A percentile compares a stretch with the other conserved stretches of the same genome.
Evolutionary conservation across 305 asterid species (phyloP).

Genomic region (Salvia sclarea): DNA sequence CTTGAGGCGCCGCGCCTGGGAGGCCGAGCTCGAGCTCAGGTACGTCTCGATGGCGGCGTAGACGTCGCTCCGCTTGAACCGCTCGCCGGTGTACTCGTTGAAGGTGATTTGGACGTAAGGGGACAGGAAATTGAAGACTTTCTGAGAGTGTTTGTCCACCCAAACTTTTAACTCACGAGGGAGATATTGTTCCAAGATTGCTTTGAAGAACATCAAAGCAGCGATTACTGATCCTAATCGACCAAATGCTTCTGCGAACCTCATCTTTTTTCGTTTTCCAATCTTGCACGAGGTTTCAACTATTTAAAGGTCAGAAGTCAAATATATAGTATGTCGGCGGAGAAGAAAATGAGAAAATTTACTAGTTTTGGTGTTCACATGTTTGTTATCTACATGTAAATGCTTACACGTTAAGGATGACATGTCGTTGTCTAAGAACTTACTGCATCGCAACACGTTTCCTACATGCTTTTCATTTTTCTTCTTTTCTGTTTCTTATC

Average conservation of each 20-base stretch:
- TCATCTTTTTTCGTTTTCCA: slow-evolving; percentile 19
- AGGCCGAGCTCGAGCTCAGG: slow-evolving; percentile 47
- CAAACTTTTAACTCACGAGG: slow-evolving; percentile 38
- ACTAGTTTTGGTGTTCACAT: slow-evolving; percentile 21
- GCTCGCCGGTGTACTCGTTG: slow-evolving; percentile 49
- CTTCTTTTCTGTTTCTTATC: background rate
- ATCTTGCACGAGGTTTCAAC: background rate
- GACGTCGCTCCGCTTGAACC: slow-evolving; percentile 43
- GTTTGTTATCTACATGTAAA: slow-evolving; percentile 19
- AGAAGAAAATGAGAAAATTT: too few species aligned
- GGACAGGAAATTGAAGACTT: slow-evolving; percentile 25
- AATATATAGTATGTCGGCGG: background rate
- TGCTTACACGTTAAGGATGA: slow-evolving; percentile 15
- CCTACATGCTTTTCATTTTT: background rate
- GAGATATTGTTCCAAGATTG: slow-evolving; percentile 41
- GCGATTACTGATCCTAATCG: slow-evolving; percentile 45
- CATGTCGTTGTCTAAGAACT: slow-evolving; percentile 2
- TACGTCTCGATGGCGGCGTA: slow-evolving; percentile 43
- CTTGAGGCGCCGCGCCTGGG: slow-evolving; percentile 48
- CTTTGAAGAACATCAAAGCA: slow-evolving; percentile 40
- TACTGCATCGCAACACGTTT: background rate
- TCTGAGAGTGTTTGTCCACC: slow-evolving; percentile 24
- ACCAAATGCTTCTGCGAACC: slow-evolving; percentile 35
- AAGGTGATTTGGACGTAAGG: slow-evolving; percentile 50
- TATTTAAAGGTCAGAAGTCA: background rate